Percentiles rank a stretch among this genome's conserved stretches.
phyloP scores from a whole-genome alignment of 306 rosid genomes.

The Heteromeles arbutifolia region DNA sequence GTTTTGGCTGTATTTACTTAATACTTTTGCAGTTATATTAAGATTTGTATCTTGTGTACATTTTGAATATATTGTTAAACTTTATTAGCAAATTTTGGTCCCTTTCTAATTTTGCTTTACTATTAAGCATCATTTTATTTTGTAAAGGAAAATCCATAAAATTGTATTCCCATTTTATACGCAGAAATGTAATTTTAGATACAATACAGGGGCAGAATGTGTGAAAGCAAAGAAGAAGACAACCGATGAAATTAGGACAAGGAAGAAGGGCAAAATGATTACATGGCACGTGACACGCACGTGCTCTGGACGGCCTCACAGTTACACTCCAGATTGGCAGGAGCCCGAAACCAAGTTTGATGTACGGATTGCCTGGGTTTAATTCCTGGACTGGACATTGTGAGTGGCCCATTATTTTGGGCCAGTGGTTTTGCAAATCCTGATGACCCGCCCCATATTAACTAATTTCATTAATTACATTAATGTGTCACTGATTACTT shows the following conservation, averaged over 20 bases:
- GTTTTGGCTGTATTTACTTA: neutral
- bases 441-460: neutral
- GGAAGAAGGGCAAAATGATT: neutral
- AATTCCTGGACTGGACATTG: neutral
- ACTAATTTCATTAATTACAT: too few species aligned
- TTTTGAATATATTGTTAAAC: neutral
- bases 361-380: neutral
- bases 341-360: neutral
- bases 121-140: neutral
- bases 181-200: neutral
- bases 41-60: neutral
- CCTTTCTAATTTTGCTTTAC: too few species aligned
- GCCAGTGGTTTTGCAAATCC: neutral
- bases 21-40: too few species aligned
- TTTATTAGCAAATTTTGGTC: too few species aligned
- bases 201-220: neutral
- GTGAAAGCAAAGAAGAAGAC: neutral
- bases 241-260: neutral
- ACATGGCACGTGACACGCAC: neutral
- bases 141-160: neutral
- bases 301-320: neutral
- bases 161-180: neutral
- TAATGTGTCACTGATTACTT: too few species aligned
- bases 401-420: neutral
- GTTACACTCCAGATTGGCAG: neutral